Percentiles rank a stretch among this genome's conserved stretches.
These are phyloP conservation scores for Ramalina intermedia DNA, from an alignment of 495 filamentous ascomycete species.

Conservation along the genomic window DNA sequence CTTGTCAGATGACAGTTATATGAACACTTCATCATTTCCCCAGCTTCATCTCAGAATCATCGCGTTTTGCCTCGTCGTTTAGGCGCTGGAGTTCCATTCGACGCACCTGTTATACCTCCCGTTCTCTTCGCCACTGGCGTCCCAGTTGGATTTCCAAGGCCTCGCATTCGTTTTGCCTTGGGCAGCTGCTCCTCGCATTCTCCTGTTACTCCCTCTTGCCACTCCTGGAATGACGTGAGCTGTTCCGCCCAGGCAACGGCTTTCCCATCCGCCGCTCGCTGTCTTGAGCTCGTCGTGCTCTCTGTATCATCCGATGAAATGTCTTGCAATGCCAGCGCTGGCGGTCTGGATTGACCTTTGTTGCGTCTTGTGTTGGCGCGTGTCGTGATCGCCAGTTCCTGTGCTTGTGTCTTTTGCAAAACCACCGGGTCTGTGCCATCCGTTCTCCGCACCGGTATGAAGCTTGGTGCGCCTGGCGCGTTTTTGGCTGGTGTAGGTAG, in stretches of 20 bases:
- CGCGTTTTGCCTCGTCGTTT: conserved; percentile 9
- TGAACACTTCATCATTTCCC: not conserved
- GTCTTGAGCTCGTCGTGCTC: not conserved
- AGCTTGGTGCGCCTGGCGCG: conserved; percentile 25
- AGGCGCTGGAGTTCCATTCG: conserved; percentile 15
- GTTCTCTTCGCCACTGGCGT: conserved; percentile 11
- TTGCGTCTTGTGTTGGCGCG: conserved; percentile 44
- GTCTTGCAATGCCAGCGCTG: conserved; percentile 30
- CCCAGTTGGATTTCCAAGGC: conserved; percentile 9
- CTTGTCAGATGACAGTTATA: not conserved
- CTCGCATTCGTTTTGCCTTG: conserved; percentile 11
- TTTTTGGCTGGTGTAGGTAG: conserved; percentile 17
- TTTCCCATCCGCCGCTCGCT: conserved; percentile 3
- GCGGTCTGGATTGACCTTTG: conserved; percentile 36
- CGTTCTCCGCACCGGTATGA: conserved; percentile 40
- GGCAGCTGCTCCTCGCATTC: conserved; percentile 12
- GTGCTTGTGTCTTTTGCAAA: conserved; percentile 40
- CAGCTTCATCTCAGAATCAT: not conserved
- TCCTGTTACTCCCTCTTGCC: conserved; percentile 1
- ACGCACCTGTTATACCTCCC: conserved; percentile 6
- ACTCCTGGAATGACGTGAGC: conserved; percentile 15
- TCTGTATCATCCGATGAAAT: conserved; percentile 17
- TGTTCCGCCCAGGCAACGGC: conserved; percentile 14
- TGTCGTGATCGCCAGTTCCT: conserved; percentile 39
- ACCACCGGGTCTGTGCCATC: conserved; percentile 42